Evolutionary conservation across 139 green algal genomes (phyloP), one percentile per base, ranked within the genome.

Genomic region (Volvox africanus): DNA sequence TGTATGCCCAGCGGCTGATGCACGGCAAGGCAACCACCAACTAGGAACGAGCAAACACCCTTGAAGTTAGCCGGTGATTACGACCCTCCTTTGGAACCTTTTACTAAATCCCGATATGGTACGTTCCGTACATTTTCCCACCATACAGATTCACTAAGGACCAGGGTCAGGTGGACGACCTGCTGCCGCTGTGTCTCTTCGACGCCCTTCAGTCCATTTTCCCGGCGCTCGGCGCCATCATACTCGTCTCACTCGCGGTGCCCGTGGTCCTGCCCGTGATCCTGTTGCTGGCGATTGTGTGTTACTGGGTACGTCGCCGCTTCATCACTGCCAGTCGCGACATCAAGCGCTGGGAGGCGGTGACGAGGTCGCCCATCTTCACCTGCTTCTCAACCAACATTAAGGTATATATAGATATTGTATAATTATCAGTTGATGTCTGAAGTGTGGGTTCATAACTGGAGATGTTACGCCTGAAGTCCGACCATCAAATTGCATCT

Each of bases 261-360:
- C 96, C 96, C 35, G 93, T 95, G 84, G 95, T 98, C 82, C 91
- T 98, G 82, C 96, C 95, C 17, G 77, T 97, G 14, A 97, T 98
- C 83, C 35, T 97, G 19, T 94, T 95, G 19, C 91, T 98, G 33
- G 79, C 88, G n/a, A 28, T 92, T 24, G 89, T 84, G 28, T 98
- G 84, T 50, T 77, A 30, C 20, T 84, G 75, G 73, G 62, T 90
- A 22, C 73, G 91, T 1, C 35, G 82, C 13, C 92, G 92, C 37
- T 98, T 98, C 95, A 86, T 99, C 50, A 86, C 71, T 6, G 96
- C 97, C 28, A 94, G 86, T n/a, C 89, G 98, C 0, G 97, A 99
- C 79, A 88, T 99, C 30, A 99, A 99, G 97, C 95, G 98, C n/a
- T 96, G 96, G 91, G 98, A 99, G 88, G 95, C 96, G 14, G 94